phyloP scores from a whole-genome alignment of 2,329 filamentous ascomycete species.

The Ophiocordyceps camponoti-rufipedis region DNA sequence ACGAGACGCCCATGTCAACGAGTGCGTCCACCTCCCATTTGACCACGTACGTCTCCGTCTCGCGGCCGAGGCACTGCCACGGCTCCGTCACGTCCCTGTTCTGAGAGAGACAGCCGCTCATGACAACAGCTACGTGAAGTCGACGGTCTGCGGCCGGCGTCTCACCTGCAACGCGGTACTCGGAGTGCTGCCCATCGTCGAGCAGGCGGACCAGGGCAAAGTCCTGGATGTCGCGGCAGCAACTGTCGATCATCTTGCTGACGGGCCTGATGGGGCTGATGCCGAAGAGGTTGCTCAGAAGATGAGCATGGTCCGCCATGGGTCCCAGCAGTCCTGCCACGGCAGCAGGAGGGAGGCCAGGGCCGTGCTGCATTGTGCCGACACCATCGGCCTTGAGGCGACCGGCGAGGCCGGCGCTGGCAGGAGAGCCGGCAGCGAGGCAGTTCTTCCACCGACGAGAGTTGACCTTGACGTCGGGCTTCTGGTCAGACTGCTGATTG shows the following conservation, averaged over 20 bases:
- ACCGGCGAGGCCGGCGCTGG: constrained; percentile 50
- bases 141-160: constrained; percentile 41
- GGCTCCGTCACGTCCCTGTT: constrained; percentile 50
- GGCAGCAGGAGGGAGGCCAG: constrained; percentile 55
- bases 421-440: constrained; percentile 23
- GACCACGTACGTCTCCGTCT: constrained; percentile 65
- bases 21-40: constrained; percentile 70
- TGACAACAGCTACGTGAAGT: constrained; percentile 64
- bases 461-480: constrained; percentile 42
- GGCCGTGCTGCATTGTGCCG: constrained; percentile 58
- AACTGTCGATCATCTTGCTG: constrained; percentile 74
- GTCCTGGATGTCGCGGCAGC: constrained; percentile 70
- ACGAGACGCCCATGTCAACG: constrained; percentile 56
- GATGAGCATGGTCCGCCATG: constrained; percentile 59
- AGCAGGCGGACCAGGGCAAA: constrained; percentile 70
- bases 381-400: constrained; percentile 64
- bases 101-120: constrained; percentile 65
- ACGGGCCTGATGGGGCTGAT: constrained; percentile 78
- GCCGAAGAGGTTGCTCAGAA: constrained; percentile 75
- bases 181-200: constrained; percentile 16
- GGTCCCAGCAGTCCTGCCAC: constrained; percentile 65
- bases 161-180: constrained; percentile 29
- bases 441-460: constrained; percentile 57
- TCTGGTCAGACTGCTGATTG: constrained; percentile 13
- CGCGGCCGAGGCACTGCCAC: constrained; percentile 58